Conservation (phyloP, 768 basidiomycete species). For the Gloeostereum incarnatum region DNA sequence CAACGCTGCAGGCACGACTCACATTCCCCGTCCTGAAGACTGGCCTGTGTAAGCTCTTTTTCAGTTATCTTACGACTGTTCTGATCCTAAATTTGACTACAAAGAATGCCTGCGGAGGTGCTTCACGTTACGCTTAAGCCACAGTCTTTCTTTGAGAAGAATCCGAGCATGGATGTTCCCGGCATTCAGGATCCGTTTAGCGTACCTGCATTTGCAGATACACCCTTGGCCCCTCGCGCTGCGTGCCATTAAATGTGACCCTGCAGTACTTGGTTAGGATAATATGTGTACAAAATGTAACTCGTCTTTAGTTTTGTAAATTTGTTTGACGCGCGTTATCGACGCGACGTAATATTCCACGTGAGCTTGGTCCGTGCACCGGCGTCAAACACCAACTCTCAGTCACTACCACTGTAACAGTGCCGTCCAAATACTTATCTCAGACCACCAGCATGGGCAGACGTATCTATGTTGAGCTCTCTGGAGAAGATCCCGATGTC, state of each 20-base stretch:
- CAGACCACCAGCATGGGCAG: too few species aligned
- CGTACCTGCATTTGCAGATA: constrained; percentile 40
- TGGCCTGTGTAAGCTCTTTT: constrained; percentile 66
- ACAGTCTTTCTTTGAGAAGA: constrained; percentile 73
- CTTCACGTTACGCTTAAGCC: constrained; percentile 71
- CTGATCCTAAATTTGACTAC: constrained; percentile 5
- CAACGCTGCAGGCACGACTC: constrained; percentile 50
- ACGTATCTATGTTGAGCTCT: too few species aligned
- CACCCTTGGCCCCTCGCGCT: background rate
- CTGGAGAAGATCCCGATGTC: too few species aligned
- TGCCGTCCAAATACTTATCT: too few species aligned
- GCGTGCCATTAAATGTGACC: constrained; percentile 2
- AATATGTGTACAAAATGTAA: too few species aligned
- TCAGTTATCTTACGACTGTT: constrained; percentile 3
- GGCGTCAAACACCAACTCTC: too few species aligned
- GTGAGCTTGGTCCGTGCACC: too few species aligned
- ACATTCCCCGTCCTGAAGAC: constrained; percentile 80
- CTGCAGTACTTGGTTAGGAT: too few species aligned
- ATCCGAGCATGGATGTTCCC: constrained; percentile 91
- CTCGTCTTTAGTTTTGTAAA: too few species aligned
- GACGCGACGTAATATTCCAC: too few species aligned
- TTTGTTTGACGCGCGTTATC: too few species aligned
- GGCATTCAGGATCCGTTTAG: constrained; percentile 56
- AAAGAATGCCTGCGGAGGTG: constrained; percentile 77
- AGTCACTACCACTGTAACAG: too few species aligned